Conservation (phyloP, 768 basidiomycete species). For the Termitomyces sp. region DNA sequence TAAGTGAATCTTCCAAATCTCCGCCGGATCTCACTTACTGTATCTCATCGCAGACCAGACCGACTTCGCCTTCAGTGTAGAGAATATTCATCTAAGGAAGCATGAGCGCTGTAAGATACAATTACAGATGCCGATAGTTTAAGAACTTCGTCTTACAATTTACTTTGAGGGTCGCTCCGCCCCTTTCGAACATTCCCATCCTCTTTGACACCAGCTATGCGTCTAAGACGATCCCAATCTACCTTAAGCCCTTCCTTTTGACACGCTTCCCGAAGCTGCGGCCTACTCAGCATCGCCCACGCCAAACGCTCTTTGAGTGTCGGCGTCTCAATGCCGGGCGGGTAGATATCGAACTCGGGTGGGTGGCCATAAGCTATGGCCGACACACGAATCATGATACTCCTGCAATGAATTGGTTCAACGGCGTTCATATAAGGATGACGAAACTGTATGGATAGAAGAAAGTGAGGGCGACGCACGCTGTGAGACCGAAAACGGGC, state of each 20-base stretch:
- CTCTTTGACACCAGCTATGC: constrained; percentile 18
- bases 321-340: constrained; percentile 24
- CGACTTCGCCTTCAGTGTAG: not conserved
- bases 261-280: constrained; percentile 33
- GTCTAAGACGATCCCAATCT: constrained; percentile 26
- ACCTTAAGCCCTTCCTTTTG: constrained; percentile 29
- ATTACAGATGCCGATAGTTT: not conserved
- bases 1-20: not conserved
- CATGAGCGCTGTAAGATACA: not conserved
- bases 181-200: constrained; percentile 9
- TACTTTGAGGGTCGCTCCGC: constrained; percentile 8
- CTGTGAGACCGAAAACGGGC: constrained; percentile 84
- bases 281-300: constrained; percentile 33
- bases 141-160: constrained; percentile 8
- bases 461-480: constrained; percentile 45
- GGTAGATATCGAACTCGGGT: constrained; percentile 39
- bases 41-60: not conserved
- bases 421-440: not conserved
- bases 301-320: constrained; percentile 35
- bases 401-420: constrained; percentile 19
- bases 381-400: constrained; percentile 41
- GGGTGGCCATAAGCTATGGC: constrained; percentile 37
- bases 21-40: not conserved
- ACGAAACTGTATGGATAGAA: not conserved
- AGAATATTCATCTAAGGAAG: not conserved